Conservation (phyloP, 768 basidiomycete genomes). For the Boletus sp. region DNA sequence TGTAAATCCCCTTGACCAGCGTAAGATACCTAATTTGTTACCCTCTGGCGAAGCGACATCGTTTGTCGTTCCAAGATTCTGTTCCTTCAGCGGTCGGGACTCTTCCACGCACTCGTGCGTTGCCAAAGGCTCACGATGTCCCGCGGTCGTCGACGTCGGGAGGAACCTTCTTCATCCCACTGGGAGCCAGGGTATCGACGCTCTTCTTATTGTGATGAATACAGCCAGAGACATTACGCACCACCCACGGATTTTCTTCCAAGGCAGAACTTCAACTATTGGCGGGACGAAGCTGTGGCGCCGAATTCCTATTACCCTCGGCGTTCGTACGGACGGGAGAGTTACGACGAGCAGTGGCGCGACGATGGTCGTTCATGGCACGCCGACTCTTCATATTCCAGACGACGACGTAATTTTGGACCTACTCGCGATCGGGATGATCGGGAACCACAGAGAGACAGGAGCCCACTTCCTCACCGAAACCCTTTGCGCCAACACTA, state of each 20-base stretch:
- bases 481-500: slow-evolving; percentile 6
- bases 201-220: slow-evolving; percentile 8
- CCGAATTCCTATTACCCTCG: slow-evolving; percentile 3
- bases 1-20: too few species aligned
- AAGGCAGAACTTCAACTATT: slow-evolving; percentile 20
- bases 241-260: neutral
- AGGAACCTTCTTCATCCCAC: slow-evolving; percentile 6
- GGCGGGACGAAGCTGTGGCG: slow-evolving; percentile 15
- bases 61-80: slow-evolving; percentile 14
- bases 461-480: neutral
- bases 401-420: slow-evolving; percentile 3
- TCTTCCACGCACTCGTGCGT: slow-evolving; percentile 4
- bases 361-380: slow-evolving; percentile 7
- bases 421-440: slow-evolving; percentile 5
- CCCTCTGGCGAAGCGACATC: neutral
- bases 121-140: slow-evolving; percentile 16
- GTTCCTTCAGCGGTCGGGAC: slow-evolving; percentile 3
- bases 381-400: slow-evolving; percentile 10
- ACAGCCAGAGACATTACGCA: slow-evolving; percentile 8
- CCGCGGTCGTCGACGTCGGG: slow-evolving; percentile 10
- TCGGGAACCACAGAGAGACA: slow-evolving; percentile 4
- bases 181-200: slow-evolving; percentile 1
- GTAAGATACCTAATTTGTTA: neutral
- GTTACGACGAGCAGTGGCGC: slow-evolving; percentile 9
- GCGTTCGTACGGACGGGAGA: slow-evolving; percentile 5